These are phyloP conservation scores for Alternaria arborescens DNA, from an alignment of 2,329 filamentous ascomycete species.

Conservation along the genomic window DNA sequence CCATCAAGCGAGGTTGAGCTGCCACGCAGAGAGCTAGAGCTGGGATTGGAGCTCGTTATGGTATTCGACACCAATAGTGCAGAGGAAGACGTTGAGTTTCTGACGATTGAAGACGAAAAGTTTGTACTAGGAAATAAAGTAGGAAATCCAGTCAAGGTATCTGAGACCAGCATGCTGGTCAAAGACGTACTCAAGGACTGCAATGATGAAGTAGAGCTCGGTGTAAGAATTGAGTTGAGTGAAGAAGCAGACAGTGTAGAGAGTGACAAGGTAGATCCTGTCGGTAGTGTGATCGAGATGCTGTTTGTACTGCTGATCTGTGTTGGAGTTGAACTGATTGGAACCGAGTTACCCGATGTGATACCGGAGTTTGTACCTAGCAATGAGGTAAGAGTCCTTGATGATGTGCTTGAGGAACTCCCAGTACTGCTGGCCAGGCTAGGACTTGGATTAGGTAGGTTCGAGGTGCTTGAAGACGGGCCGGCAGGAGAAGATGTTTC, in stretches of 20 bases:
- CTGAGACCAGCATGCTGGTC: background rate
- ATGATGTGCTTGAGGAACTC: background rate
- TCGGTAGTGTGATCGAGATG: background rate
- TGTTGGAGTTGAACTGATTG: background rate
- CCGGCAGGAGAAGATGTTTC: background rate
- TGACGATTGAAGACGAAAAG: background rate
- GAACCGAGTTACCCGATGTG: background rate
- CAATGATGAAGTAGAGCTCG: background rate
- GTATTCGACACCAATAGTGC: background rate
- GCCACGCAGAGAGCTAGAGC: background rate
- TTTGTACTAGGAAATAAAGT: background rate
- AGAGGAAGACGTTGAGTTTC: background rate
- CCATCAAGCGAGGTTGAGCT: background rate
- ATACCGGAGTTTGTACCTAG: background rate
- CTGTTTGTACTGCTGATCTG: background rate
- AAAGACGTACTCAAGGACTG: background rate
- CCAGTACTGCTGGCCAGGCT: background rate
- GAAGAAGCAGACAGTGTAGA: background rate
- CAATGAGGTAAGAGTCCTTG: background rate
- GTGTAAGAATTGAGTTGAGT: background rate
- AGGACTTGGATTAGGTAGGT: background rate
- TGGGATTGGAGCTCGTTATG: background rate
- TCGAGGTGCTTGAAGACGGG: background rate
- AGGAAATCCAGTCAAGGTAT: background rate
- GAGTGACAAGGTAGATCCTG: background rate